Percentiles rank a stretch among this genome's conserved stretches.
Conservation (phyloP, 2,329 filamentous ascomycete species). For the Phialemoniopsis sp. region DNA sequence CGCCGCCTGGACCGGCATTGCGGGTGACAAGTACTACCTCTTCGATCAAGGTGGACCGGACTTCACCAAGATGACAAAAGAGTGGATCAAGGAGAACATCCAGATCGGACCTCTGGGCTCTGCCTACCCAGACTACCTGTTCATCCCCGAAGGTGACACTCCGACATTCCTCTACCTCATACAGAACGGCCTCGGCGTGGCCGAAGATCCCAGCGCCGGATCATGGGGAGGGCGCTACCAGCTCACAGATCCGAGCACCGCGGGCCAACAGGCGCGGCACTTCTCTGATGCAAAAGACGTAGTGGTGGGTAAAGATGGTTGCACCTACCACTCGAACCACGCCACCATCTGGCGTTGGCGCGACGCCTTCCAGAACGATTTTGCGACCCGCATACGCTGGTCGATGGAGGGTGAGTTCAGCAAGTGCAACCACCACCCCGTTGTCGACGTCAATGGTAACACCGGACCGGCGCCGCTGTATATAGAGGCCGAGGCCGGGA, state of each 20-base stretch:
- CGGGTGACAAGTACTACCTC: constrained; percentile 38
- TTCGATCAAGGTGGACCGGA: constrained; percentile 43
- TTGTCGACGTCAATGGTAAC: constrained; percentile 34
- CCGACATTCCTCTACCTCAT: constrained; percentile 45
- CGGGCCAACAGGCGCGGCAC: constrained; percentile 18
- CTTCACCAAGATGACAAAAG: constrained; percentile 30
- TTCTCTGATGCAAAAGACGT: constrained; percentile 23
- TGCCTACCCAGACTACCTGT: constrained; percentile 40
- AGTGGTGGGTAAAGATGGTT: constrained; percentile 19
- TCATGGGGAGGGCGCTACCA: constrained; percentile 46
- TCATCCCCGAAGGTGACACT: constrained; percentile 49
- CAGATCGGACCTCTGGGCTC: constrained; percentile 40
- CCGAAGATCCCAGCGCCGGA: constrained; percentile 40
- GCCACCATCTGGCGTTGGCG: constrained; percentile 38
- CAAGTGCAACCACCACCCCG: constrained; percentile 40
- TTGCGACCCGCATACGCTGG: constrained; percentile 36
- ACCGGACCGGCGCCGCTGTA: constrained; percentile 28
- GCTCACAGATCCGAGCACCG: constrained; percentile 22
- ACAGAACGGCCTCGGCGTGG: constrained; percentile 40
- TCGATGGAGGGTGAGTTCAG: constrained; percentile 17
- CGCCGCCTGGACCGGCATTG: constrained; percentile 46
- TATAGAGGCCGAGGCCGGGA: constrained; percentile 33
- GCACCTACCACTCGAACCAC: constrained; percentile 18
- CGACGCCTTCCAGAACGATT: constrained; percentile 33
- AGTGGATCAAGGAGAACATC: constrained; percentile 49